Percentiles rank a stretch among this genome's conserved stretches.
phyloP scores from a whole-genome alignment of 2,329 filamentous ascomycete genomes.

The Aspergillus quadricinctus region DNA sequence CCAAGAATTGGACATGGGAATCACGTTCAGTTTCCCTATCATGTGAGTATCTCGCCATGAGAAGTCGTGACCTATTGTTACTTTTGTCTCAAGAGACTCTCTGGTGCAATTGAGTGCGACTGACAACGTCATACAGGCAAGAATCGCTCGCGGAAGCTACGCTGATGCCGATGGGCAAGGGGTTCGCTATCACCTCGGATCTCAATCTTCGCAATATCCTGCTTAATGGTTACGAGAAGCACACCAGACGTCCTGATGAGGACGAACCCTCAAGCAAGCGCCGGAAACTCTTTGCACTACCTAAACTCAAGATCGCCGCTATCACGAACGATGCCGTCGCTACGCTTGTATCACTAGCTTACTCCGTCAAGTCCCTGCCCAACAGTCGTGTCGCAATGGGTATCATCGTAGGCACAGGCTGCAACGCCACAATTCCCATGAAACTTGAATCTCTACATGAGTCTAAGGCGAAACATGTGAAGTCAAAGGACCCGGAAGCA shows the following conservation, averaged over 20 bases:
- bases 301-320: slow-evolving; percentile 65
- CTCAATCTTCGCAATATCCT: slow-evolving; percentile 53
- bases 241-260: slow-evolving; percentile 40
- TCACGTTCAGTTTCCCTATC: slow-evolving; percentile 49
- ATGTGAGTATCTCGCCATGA: slow-evolving; percentile 33
- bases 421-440: slow-evolving; percentile 75
- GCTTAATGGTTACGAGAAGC: slow-evolving; percentile 51
- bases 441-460: slow-evolving; percentile 58
- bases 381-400: slow-evolving; percentile 70
- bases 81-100: not conserved
- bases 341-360: slow-evolving; percentile 72
- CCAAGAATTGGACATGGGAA: slow-evolving; percentile 46
- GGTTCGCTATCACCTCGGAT: slow-evolving; percentile 53
- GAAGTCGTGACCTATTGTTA: not conserved
- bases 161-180: slow-evolving; percentile 56
- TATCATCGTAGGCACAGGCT: slow-evolving; percentile 75
- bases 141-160: slow-evolving; percentile 52
- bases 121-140: slow-evolving; percentile 36
- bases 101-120: slow-evolving; percentile 10
- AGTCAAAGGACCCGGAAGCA: slow-evolving; percentile 46
- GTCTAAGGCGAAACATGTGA: slow-evolving; percentile 55
- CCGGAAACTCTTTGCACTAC: slow-evolving; percentile 49
- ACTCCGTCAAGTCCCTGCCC: slow-evolving; percentile 58
- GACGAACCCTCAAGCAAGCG: slow-evolving; percentile 42
- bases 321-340: slow-evolving; percentile 81